phyloP scores from a whole-genome alignment of 1,139 yeast genomes.

The Yamadazyma songkhlaensis region DNA sequence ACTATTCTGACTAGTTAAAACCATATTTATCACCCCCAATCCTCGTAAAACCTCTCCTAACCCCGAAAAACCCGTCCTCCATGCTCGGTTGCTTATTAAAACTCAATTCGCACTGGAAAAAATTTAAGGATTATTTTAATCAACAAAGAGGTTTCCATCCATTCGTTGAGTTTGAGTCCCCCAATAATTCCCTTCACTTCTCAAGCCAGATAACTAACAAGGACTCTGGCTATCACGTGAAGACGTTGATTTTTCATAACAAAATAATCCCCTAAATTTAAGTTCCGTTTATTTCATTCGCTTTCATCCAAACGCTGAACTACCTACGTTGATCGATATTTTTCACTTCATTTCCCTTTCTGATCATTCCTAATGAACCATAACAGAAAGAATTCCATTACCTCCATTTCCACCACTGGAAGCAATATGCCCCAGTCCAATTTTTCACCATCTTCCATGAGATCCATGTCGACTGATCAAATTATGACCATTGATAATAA shows the following conservation, averaged over 20 bases:
- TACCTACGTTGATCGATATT: no score
- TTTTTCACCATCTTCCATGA: conserved; percentile 7
- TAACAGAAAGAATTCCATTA: conserved; percentile 33
- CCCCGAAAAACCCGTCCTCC: no score
- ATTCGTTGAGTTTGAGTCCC: background rate
- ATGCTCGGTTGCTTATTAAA: background rate
- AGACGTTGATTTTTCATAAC: no score
- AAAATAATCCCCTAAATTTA: no score
- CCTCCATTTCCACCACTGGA: conserved; percentile 27
- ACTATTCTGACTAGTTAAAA: no score
- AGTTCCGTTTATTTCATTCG: no score
- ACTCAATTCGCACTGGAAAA: conserved; percentile 2
- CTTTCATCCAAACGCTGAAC: no score
- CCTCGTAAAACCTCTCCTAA: background rate
- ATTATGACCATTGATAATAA: conserved; percentile 36
- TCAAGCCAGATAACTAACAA: no score
- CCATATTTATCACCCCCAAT: background rate
- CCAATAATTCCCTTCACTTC: background rate
- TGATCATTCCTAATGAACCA: conserved; percentile 4
- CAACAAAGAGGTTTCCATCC: background rate
- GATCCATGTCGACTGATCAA: conserved; percentile 41
- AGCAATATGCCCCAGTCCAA: conserved; percentile 6
- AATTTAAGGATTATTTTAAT: background rate
- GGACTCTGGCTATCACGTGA: no score
- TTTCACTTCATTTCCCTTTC: no score